Base-by-base conservation (phyloP, 306 rosid species). In the Astragalus glycyphyllos region DNA sequence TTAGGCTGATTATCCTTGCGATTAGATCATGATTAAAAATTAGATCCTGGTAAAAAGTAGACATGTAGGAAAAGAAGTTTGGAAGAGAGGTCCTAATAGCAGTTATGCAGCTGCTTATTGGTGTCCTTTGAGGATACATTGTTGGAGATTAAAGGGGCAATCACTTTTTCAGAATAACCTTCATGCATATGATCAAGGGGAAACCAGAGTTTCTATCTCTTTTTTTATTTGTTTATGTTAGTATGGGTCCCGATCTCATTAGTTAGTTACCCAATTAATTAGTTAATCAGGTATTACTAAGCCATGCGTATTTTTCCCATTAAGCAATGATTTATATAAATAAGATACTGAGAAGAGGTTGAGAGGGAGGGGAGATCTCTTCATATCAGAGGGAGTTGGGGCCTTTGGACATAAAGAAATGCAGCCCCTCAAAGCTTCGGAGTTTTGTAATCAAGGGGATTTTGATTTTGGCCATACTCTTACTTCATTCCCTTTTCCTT, bases 161-260 rank as follows among this genome's bases (percentile, higher is more conserved):
- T 60, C 40, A 77, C 58, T 60, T 59, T 50, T 29, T 56, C 26
- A 7, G 42, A 34, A 57, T 75, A 35, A 54, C 29, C 26, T 74
- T 31, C 58, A 14, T 41, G 46, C 20, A 29, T 53, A 53, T 73
- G 56, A 15, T 72, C 40, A n/a, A 15, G 47, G 57, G 51, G 26
- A 50, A 61, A 51, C 26, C 34, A 31, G 26, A 41, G 2, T 50
- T 23, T 58, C 6, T 7, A 20, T 15, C 51, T n/a, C 42, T 70
- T n/a, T 17, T 17, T 11, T 26, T 8, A 38, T 3, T 68, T 12
- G 8, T 38, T 38, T 38, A 38, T 6, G 44, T 38, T 38, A 6
- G 44, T 38, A 38, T 23, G 29, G 29, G 29, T 23, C 44, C 9
- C 2, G 11, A 38, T 38, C 44, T 2, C 8, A 34, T 34, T 34